Evolutionary conservation across 169 alveolate species (phyloP).

Genomic region (Perkinsus marinus): DNA sequence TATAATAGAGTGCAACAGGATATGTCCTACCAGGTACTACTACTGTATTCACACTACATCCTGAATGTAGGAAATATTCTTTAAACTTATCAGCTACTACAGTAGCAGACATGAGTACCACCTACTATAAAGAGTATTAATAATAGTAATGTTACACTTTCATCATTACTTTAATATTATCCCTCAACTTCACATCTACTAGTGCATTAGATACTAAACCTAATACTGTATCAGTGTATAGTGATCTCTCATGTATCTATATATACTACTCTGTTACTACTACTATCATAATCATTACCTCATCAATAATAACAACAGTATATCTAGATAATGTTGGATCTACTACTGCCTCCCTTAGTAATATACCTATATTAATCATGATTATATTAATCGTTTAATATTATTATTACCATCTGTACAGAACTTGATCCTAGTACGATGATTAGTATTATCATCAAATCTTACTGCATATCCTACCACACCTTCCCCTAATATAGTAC

Average conservation of each 20-base stretch:
- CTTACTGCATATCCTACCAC: slow-evolving; percentile 17
- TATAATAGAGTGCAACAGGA: background rate
- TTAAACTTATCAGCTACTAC: background rate
- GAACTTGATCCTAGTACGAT: slow-evolving; percentile 13
- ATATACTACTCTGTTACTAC: background rate
- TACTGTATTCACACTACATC: background rate
- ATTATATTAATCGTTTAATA: background rate
- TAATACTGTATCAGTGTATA: background rate
- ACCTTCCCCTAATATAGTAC: background rate
- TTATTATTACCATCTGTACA: slow-evolving; percentile 27
- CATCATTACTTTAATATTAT: background rate
- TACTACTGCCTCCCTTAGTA: background rate
- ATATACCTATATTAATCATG: background rate
- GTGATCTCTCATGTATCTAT: background rate
- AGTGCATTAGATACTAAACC: background rate
- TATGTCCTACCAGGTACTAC: background rate
- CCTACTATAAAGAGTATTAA: background rate
- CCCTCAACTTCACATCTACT: background rate
- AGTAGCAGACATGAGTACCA: background rate
- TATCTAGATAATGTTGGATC: background rate
- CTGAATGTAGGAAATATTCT: background rate
- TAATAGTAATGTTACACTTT: background rate
- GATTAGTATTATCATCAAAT: slow-evolving; percentile 5
- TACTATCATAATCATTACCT: background rate
- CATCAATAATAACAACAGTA: background rate